These are phyloP conservation scores for Biscogniauxia mediterranea DNA, from an alignment of 2,329 filamentous ascomycete genomes.

Conservation along the genomic window DNA sequence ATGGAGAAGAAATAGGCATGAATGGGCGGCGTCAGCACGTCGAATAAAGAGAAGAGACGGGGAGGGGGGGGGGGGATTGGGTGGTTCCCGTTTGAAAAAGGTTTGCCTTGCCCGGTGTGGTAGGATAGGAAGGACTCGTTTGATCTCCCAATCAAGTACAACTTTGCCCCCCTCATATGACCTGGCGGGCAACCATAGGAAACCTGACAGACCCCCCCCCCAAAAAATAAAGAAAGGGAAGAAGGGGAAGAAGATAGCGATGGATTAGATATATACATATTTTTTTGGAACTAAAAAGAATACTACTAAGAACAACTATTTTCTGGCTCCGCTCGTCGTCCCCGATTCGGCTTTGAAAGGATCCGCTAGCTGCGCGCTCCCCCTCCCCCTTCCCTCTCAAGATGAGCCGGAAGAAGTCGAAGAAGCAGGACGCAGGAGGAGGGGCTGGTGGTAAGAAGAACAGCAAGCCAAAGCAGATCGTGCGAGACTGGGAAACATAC, in stretches of 20 bases:
- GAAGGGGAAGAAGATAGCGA: no score
- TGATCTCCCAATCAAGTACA: not conserved
- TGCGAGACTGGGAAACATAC: constrained; percentile 6
- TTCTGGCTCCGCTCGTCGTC: not conserved
- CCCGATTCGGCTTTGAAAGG: not conserved
- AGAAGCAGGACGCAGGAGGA: not conserved
- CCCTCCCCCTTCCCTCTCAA: not conserved
- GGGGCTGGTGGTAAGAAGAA: constrained; percentile 1
- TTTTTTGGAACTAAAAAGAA: no score
- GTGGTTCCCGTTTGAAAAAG: not conserved
- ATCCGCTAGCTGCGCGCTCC: not conserved
- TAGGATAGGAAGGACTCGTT: not conserved
- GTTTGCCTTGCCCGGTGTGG: not conserved
- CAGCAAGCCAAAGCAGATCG: constrained; percentile 2
- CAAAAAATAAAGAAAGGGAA: no score
- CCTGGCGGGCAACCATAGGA: not conserved
- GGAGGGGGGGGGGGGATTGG: no score
- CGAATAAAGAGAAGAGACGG: not conserved
- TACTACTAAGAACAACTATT: no score
- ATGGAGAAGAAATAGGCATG: no score
- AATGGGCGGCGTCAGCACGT: no score
- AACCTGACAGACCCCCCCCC: not conserved
- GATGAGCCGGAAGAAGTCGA: constrained; percentile 1
- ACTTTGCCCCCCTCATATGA: not conserved
- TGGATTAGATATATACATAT: no score